Evolutionary conservation across 805 yeast genomes (phyloP).

Genomic region (Candida ortonii): DNA sequence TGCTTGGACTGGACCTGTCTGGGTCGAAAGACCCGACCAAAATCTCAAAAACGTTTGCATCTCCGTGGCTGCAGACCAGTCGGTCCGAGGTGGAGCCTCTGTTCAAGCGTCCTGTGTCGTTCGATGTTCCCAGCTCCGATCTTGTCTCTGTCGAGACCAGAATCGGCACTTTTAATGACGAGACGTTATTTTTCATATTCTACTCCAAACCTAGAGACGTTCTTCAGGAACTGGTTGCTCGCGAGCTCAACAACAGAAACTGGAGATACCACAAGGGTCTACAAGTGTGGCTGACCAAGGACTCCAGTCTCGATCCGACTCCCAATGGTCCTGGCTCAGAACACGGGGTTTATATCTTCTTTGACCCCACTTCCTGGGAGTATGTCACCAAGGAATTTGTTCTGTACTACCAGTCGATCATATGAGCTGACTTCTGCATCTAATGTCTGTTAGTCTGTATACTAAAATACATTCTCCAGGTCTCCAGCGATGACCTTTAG

Average conservation of each 20-base stretch:
- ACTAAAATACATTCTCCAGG: no score
- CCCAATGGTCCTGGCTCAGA: slow-evolving; percentile 80
- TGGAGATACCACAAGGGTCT: slow-evolving; percentile 97
- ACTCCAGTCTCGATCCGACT: slow-evolving; percentile 83
- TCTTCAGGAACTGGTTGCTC: slow-evolving; percentile 88
- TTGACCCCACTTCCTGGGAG: slow-evolving; percentile 96
- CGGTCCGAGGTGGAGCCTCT: slow-evolving; percentile 87
- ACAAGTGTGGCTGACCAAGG: slow-evolving; percentile 96
- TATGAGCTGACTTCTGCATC: no score
- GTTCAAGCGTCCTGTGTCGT: slow-evolving; percentile 61
- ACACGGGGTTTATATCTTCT: slow-evolving; percentile 88
- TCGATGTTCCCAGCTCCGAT: slow-evolving; percentile 29
- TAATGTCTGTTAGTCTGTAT: no score
- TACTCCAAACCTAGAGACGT: slow-evolving; percentile 92
- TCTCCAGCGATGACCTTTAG: no score
- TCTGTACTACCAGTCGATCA: slow-evolving; percentile 45
- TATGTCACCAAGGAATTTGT: slow-evolving; percentile 73
- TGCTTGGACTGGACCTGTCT: slow-evolving; percentile 60
- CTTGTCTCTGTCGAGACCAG: slow-evolving; percentile 33
- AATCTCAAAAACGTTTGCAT: slow-evolving; percentile 65
- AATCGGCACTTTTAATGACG: slow-evolving; percentile 72
- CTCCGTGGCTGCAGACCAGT: slow-evolving; percentile 95
- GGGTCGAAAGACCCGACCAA: slow-evolving; percentile 38
- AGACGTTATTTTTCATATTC: slow-evolving; percentile 88
- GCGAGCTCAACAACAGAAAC: slow-evolving; percentile 85